Base-by-base conservation (phyloP, 2,329 filamentous ascomycete genomes). In the Trichoderma pleuroti region DNA sequence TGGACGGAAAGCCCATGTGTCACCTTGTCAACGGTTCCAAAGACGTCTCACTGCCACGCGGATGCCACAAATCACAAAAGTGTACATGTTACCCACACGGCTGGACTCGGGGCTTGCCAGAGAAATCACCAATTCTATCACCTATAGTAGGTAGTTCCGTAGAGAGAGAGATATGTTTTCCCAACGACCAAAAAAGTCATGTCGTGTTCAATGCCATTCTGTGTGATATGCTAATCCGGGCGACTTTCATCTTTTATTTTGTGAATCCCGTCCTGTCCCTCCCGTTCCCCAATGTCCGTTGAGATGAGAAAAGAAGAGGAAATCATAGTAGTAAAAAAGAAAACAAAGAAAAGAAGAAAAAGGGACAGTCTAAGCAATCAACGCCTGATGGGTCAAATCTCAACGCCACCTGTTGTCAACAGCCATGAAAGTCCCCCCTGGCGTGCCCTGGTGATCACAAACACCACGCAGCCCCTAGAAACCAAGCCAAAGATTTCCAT, bases 351-450 rank as follows among this genome's bases (percentile, higher is more conserved):
- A 18, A 28, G 26, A 21, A 24, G 30, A 57, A 46, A 59, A 32
- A 59, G 49, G 64, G 28, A 36, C 54, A 59, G 54, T 68, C 52
- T 59, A 59, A 68, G 64, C 64, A 68, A 59, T 68, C 54, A 68
- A 68, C 64, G 64, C 64, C 64, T 60, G 64, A 68, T 68, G 64
- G 64, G 64, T 57, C 54, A 39, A 57, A 57, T 28, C n/a, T 46
- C 32, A 68, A 68, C 64, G 54, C 64, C 64, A 68, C 64, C 64
- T 59, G 8, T 68, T 68, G 64, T 68, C 36, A 68, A 68, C 61
- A 59, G 64, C 64, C 64, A 34, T 59, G 54, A 65, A 52, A 59
- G 64, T 68, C 64, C 64, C 52, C 16, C 39, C n/a, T 18, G 54
- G 64, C 54, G 12, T 68, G 64, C 64, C 28, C 39, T 32, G 54